A percentile compares a stretch with the other conserved stretches of the same genome.
Evolutionary conservation across 805 yeast genomes (phyloP).

Genomic region (Cyberlindnera sargentensis): DNA sequence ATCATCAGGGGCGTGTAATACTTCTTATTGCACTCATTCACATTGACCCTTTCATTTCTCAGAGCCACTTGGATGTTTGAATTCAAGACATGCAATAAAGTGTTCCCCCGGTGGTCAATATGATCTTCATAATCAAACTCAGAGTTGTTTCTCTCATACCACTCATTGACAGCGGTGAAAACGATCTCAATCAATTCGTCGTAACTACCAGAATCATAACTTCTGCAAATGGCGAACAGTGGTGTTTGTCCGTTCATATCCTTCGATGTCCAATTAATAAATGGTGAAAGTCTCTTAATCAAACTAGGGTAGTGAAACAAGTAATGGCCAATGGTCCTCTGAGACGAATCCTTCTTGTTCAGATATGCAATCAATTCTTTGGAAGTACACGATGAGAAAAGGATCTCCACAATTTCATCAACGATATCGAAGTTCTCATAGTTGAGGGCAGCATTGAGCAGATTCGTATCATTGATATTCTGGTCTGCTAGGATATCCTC

Average conservation of each 20-base stretch:
- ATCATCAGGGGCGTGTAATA: conserved; percentile 65
- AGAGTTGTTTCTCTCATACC: conserved; percentile 30
- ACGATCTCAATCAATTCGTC: conserved; percentile 38
- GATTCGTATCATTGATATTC: conserved; percentile 44
- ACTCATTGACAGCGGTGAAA: conserved; percentile 35
- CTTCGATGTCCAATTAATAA: conserved; percentile 59
- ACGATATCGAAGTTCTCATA: conserved; percentile 42
- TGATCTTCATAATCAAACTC: conserved; percentile 51
- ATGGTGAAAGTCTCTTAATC: conserved; percentile 46
- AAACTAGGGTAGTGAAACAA: conserved; percentile 50
- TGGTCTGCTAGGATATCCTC: conserved; percentile 65
- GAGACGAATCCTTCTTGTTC: conserved; percentile 41
- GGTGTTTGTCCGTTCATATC: conserved; percentile 75
- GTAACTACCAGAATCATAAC: conserved; percentile 74
- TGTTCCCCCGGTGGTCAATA: conserved; percentile 65
- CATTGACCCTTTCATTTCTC: conserved; percentile 30
- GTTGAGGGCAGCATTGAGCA: conserved; percentile 57
- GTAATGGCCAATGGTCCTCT: conserved; percentile 69
- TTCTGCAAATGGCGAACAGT: conserved; percentile 62
- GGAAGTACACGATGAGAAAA: conserved; percentile 34
- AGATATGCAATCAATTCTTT: conserved; percentile 44
- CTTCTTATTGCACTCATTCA: conserved; percentile 55
- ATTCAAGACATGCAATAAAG: conserved; percentile 65
- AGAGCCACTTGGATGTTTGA: conserved; percentile 39
- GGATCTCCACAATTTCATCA: conserved; percentile 37